These are phyloP conservation scores for Ziziphus jujuba DNA, from an alignment of 306 rosid species.

Conservation along the genomic window DNA sequence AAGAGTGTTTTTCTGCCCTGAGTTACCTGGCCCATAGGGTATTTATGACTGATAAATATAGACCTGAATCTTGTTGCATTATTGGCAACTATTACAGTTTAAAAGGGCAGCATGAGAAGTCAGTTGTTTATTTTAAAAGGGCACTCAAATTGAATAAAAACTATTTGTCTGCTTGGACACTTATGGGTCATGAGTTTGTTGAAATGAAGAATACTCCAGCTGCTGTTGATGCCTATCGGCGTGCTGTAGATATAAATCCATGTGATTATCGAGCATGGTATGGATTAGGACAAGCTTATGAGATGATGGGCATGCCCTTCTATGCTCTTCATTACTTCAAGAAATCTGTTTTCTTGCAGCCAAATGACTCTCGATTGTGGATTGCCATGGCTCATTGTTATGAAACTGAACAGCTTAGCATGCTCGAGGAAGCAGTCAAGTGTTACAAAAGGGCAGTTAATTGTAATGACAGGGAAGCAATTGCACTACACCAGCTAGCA, in stretches of 20 bases:
- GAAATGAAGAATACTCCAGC: conserved; percentile 99
- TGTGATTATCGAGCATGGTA: conserved; percentile 99
- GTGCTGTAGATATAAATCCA: conserved; percentile 82
- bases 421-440: conserved; percentile 88
- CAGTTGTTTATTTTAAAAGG: conserved; percentile 89
- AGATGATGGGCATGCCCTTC: conserved; percentile 96
- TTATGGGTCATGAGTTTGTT: conserved; percentile 96
- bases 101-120: conserved; percentile 93
- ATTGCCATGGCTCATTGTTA: conserved; percentile 95
- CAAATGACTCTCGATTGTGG: conserved; percentile 93
- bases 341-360: conserved; percentile 89
- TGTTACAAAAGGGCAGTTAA: conserved; percentile 85
- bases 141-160: conserved; percentile 93
- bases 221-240: conserved; percentile 95
- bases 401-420: conserved; percentile 76
- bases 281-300: conserved; percentile 97
- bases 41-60: conserved; percentile 88
- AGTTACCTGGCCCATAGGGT: conserved; percentile 98
- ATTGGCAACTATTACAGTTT: conserved; percentile 97
- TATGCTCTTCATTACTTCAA: conserved; percentile 95
- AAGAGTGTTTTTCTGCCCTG: conserved; percentile 78
- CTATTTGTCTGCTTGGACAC: conserved; percentile 97
- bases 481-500: conserved; percentile 85
- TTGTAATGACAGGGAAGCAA: conserved; percentile 90
- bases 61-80: conserved; percentile 97